These are phyloP conservation scores for Orobanche coerulescens DNA, from an alignment of 257 asterid species.

Conservation along the genomic window DNA sequence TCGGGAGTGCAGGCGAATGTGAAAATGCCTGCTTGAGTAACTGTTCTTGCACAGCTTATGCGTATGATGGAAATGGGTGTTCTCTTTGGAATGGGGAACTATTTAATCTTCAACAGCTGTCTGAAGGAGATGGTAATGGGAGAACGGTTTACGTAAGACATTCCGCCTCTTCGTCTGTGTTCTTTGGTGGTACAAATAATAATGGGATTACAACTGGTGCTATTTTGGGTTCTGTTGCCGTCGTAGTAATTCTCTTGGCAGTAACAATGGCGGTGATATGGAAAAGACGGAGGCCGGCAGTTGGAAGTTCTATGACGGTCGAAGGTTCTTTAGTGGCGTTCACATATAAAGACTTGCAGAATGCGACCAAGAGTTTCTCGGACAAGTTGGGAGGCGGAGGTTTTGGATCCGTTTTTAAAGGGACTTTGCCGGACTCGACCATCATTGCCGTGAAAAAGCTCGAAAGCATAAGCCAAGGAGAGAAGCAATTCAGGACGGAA, in stretches of 20 bases:
- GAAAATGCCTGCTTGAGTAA: conserved; percentile 31
- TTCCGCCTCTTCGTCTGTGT: conserved; percentile 31
- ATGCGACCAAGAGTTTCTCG: conserved; percentile 40
- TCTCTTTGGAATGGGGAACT: conserved; percentile 33
- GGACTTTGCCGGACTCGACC: conserved; percentile 30
- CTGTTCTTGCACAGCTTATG: conserved; percentile 45
- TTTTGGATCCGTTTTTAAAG: conserved; percentile 45
- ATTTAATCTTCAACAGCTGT: conserved; percentile 30
- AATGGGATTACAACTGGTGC: conserved; percentile 24
- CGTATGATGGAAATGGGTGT: conserved; percentile 27
- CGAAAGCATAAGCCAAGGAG: conserved; percentile 43
- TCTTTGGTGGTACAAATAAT: conserved; percentile 21
- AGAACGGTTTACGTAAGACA: conserved; percentile 25
- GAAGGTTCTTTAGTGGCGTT: conserved; percentile 37
- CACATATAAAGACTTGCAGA: conserved; percentile 35
- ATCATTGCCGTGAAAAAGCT: conserved; percentile 44
- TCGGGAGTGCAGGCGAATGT: conserved; percentile 26
- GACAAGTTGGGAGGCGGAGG: conserved; percentile 48
- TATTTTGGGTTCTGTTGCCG: conserved; percentile 28
- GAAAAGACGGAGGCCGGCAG: conserved; percentile 20
- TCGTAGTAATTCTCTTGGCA: conserved; percentile 8
- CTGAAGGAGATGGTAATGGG: conserved; percentile 31
- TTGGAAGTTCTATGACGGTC: conserved; percentile 17
- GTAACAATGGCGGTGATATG: conserved; percentile 15
- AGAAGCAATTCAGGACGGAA: conserved; percentile 42